Percentiles rank a stretch among this genome's conserved stretches.
phyloP scores from a whole-genome alignment of 441 rosid genomes.

The Manihot esculenta region DNA sequence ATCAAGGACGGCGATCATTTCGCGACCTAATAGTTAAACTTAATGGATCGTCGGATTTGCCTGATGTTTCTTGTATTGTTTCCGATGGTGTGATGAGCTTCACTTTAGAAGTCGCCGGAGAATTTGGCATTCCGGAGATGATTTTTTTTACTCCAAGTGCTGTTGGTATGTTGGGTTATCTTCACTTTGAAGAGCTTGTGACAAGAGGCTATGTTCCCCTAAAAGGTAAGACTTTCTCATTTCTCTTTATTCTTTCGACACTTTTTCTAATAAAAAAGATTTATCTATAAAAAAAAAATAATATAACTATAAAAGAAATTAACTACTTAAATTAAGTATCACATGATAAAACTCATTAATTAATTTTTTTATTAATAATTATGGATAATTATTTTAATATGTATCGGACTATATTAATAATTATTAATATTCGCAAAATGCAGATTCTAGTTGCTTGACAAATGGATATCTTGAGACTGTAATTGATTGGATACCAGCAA shows the following conservation, averaged over 20 bases:
- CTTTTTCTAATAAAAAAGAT: no score
- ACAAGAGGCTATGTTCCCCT: conserved; percentile 7
- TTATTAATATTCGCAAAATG: no score
- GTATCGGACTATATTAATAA: no score
- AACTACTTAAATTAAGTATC: no score
- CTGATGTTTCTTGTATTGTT: conserved; percentile 3
- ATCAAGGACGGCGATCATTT: background rate
- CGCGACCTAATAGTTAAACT: conserved; percentile 4
- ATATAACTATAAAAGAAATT: no score
- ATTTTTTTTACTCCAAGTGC: conserved; percentile 2
- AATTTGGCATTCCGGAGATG: conserved; percentile 1
- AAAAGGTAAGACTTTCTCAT: background rate
- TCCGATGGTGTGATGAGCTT: conserved; percentile 16
- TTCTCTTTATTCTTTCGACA: background rate
- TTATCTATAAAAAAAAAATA: no score
- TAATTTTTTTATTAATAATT: no score
- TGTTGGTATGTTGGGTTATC: conserved; percentile 4
- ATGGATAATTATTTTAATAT: no score
- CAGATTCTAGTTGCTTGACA: conserved; percentile 3
- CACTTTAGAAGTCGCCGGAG: background rate
- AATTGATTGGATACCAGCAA: conserved; percentile 14
- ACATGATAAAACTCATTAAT: no score
- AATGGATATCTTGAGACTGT: conserved; percentile 14
- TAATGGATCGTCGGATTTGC: background rate
- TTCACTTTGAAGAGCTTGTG: background rate